phyloP scores from a whole-genome alignment of 768 basidiomycete genomes.

The Kockovaella imperatae region DNA sequence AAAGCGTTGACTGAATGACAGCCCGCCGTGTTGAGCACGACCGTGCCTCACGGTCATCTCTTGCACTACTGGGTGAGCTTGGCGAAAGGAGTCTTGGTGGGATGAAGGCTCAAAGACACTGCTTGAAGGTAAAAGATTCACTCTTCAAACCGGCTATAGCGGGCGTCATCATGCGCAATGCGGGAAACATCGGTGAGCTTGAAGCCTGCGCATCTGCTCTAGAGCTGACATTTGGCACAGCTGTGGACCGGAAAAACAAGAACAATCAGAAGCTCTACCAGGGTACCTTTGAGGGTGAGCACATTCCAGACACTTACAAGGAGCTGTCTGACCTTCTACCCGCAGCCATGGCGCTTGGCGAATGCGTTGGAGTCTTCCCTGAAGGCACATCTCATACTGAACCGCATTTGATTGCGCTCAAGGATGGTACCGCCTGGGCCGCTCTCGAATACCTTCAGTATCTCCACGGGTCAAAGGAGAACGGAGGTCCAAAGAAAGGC shows the following conservation, averaged over 20 bases:
- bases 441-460: slow-evolving; percentile 86
- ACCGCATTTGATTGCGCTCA: slow-evolving; percentile 76
- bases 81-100: neutral
- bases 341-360: slow-evolving; percentile 60
- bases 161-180: slow-evolving; percentile 66
- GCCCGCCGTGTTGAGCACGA: slow-evolving; percentile 53
- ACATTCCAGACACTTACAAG: neutral
- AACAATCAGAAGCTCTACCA: slow-evolving; percentile 81
- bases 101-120: neutral
- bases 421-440: slow-evolving; percentile 89
- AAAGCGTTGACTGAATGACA: neutral
- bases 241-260: slow-evolving; percentile 88
- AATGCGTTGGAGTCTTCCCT: slow-evolving; percentile 76
- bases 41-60: slow-evolving; percentile 71
- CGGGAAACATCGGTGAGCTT: slow-evolving; percentile 68
- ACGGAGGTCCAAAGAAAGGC: slow-evolving; percentile 30
- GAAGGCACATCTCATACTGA: slow-evolving; percentile 63
- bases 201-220: neutral
- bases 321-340: neutral
- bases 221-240: slow-evolving; percentile 41
- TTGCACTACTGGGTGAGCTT: slow-evolving; percentile 55
- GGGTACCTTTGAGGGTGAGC: slow-evolving; percentile 65
- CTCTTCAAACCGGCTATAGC: slow-evolving; percentile 73
- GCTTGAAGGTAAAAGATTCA: slow-evolving; percentile 77
- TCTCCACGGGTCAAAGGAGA: slow-evolving; percentile 46